These are phyloP conservation scores for Salpingoeca rosetta DNA, from an alignment of 78 protist genomes.

Conservation along the genomic window DNA sequence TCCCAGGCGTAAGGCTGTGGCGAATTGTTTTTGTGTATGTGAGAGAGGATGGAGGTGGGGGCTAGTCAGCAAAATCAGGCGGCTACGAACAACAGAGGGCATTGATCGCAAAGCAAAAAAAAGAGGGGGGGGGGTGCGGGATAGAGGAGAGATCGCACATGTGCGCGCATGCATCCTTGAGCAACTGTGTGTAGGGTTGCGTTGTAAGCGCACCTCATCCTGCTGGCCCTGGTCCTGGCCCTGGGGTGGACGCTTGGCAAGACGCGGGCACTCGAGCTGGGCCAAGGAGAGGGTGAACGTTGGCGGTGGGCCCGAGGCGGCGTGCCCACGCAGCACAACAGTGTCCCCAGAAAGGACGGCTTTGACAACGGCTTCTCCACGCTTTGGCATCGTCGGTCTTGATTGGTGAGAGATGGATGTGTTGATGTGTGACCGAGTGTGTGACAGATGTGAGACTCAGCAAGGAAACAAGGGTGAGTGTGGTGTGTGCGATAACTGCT, in stretches of 20 bases:
- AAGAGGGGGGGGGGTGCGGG: neutral
- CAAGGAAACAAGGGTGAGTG: too few species aligned
- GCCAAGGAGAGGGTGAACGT: slow-evolving; percentile 16
- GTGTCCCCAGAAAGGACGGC: slow-evolving; percentile 29
- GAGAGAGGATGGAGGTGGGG: neutral
- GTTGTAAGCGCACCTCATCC: neutral
- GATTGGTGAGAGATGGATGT: neutral
- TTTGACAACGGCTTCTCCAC: slow-evolving; percentile 15
- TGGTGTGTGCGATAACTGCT: too few species aligned
- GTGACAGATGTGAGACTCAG: too few species aligned
- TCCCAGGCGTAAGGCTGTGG: slow-evolving; percentile 41
- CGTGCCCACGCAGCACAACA: slow-evolving; percentile 22
- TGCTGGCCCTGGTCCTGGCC: neutral
- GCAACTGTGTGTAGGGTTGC: neutral
- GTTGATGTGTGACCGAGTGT: too few species aligned
- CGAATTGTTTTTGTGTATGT: neutral
- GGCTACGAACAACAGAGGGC: neutral
- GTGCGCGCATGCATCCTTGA: neutral
- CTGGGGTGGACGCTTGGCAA: neutral
- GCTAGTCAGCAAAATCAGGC: neutral
- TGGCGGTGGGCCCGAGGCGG: slow-evolving; percentile 19
- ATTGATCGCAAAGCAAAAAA: neutral
- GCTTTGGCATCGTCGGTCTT: neutral
- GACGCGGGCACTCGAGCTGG: neutral
- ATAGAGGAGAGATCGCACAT: neutral